Evolutionary conservation across 2,329 filamentous ascomycete species (phyloP).

Genomic region (Cladosporium austrohemisphaericum): DNA sequence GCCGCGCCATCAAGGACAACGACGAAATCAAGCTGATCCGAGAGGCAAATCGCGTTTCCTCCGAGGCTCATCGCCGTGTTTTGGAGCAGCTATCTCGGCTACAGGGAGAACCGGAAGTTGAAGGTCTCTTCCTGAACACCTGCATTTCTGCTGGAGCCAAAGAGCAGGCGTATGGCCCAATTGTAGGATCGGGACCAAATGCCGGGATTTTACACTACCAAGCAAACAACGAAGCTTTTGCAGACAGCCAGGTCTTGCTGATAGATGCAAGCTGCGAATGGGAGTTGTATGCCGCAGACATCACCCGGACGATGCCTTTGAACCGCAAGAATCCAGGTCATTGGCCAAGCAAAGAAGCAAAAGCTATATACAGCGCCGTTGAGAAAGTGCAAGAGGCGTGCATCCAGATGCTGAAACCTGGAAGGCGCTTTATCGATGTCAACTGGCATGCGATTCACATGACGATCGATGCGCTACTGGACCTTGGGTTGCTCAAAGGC

Average conservation of each 20-base stretch:
- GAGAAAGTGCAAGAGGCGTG: slow-evolving; percentile 79
- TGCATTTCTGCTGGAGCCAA: slow-evolving; percentile 72
- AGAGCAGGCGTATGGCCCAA: slow-evolving; percentile 80
- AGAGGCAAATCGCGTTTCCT: slow-evolving; percentile 75
- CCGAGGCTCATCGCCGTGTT: slow-evolving; percentile 70
- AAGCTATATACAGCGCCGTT: slow-evolving; percentile 73
- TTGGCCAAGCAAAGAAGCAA: slow-evolving; percentile 64
- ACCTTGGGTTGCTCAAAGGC: slow-evolving; percentile 70
- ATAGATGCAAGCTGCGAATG: slow-evolving; percentile 88
- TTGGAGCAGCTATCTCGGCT: slow-evolving; percentile 61
- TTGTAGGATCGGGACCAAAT: slow-evolving; percentile 79
- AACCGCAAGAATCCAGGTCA: slow-evolving; percentile 47
- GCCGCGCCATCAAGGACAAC: slow-evolving; percentile 77
- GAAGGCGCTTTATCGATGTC: slow-evolving; percentile 72
- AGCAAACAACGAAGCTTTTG: slow-evolving; percentile 70
- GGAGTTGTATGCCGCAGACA: slow-evolving; percentile 79
- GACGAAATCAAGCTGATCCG: slow-evolving; percentile 81
- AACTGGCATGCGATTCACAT: slow-evolving; percentile 75
- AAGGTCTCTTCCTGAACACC: slow-evolving; percentile 69
- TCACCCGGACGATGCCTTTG: slow-evolving; percentile 84
- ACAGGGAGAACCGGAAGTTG: slow-evolving; percentile 75
- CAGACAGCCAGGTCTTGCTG: slow-evolving; percentile 68
- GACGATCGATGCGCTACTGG: slow-evolving; percentile 72
- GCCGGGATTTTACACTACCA: slow-evolving; percentile 84
- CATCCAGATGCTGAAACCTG: slow-evolving; percentile 68